phyloP scores from a whole-genome alignment of 2,329 filamentous ascomycete genomes.

The Neoarthrinium moseri region DNA sequence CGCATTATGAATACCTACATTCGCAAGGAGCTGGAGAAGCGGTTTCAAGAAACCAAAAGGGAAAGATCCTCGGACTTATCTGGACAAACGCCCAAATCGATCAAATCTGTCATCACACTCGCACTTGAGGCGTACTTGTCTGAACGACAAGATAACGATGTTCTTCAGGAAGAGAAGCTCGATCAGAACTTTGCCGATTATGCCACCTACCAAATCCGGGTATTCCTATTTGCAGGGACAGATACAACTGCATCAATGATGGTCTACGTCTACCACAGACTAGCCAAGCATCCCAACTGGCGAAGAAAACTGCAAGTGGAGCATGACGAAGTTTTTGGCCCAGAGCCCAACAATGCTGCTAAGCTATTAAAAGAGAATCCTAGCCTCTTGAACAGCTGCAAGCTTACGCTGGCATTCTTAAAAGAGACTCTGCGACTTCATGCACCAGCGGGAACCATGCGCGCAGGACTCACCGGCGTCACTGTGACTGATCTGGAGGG shows the following conservation, averaged over 20 bases:
- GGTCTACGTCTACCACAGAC: neutral
- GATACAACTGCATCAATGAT: neutral
- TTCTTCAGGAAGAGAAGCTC: constrained; percentile 1
- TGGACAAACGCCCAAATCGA: neutral
- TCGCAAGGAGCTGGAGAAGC: constrained; percentile 11
- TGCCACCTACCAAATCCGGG: constrained; percentile 7
- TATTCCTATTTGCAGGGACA: constrained; percentile 8
- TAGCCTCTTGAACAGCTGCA: neutral
- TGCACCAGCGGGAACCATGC: constrained; percentile 7
- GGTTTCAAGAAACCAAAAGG: constrained; percentile 10
- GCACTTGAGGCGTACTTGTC: constrained; percentile 12
- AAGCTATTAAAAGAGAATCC: neutral
- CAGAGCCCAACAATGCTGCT: neutral
- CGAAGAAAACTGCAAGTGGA: neutral
- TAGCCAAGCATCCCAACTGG: neutral
- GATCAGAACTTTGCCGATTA: constrained; percentile 8
- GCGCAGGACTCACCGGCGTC: neutral
- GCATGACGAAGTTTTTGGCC: neutral
- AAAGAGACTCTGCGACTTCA: constrained; percentile 14
- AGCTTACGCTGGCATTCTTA: neutral
- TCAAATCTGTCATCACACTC: constrained; percentile 13
- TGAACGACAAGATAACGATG: neutral
- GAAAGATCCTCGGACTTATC: neutral
- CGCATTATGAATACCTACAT: constrained; percentile 9
- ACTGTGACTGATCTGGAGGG: constrained; percentile 9